Percentiles rank a stretch among this genome's conserved stretches.
These are phyloP conservation scores for Suillus fuscotomentosus DNA, from an alignment of 768 basidiomycete genomes.

Conservation along the genomic window DNA sequence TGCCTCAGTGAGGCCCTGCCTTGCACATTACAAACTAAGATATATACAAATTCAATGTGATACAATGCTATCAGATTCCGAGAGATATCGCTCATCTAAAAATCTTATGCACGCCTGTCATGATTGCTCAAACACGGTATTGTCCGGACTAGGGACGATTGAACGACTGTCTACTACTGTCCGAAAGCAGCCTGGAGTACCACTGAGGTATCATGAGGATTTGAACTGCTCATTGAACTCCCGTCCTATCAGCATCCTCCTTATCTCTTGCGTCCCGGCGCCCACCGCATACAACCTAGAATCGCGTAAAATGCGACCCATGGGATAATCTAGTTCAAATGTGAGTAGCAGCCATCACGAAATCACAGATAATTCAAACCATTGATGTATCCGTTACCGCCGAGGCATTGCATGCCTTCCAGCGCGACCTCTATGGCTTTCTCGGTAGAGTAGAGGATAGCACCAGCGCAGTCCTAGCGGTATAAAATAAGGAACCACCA, in stretches of 20 bases:
- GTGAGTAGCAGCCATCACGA: conserved; percentile 1
- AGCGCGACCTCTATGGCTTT: conserved; percentile 87
- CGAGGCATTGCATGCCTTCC: conserved; percentile 91
- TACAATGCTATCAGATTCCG: neutral
- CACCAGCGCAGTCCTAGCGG: conserved; percentile 88
- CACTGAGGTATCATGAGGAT: conserved; percentile 14
- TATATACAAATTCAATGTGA: neutral
- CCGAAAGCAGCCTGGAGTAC: neutral
- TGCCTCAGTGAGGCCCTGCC: neutral
- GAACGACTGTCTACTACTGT: neutral
- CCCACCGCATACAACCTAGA: conserved; percentile 89
- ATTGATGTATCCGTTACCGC: conserved; percentile 96
- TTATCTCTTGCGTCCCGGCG: conserved; percentile 95
- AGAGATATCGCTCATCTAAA: neutral
- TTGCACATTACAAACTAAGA: neutral
- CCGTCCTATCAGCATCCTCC: conserved; percentile 91
- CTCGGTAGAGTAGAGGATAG: conserved; percentile 91
- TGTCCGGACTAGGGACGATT: neutral
- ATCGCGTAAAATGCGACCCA: conserved; percentile 85
- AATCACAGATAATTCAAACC: conserved; percentile 42
- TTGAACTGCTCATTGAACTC: conserved; percentile 80
- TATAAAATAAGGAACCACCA: conserved; percentile 9
- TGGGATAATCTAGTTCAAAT: conserved; percentile 72
- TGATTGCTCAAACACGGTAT: neutral
- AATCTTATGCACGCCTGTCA: neutral